Percentiles rank a stretch among this genome's conserved stretches.
Conservation (phyloP, 176 grass and related monocot species). For the Cenchrus americanus region DNA sequence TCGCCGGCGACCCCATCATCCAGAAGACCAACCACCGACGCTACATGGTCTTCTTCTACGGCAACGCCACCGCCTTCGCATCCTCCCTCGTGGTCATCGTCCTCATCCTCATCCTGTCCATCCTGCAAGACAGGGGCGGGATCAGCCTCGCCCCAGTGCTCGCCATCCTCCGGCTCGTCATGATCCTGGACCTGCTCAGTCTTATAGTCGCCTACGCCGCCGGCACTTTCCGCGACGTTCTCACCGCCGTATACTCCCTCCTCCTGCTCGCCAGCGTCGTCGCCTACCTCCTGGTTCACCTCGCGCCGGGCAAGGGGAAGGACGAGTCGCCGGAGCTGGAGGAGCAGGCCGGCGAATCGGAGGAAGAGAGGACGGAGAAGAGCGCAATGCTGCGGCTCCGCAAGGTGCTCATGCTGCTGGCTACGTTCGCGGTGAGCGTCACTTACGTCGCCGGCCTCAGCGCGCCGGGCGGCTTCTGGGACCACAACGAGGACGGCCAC, state of each 20-base stretch:
- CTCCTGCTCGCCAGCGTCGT: not conserved
- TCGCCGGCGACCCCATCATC: conserved; percentile 5
- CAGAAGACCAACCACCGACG: not conserved
- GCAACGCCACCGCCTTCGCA: not conserved
- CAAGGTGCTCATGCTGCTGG: not conserved
- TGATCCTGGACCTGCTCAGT: not conserved
- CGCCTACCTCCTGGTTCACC: not conserved
- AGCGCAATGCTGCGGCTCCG: not conserved
- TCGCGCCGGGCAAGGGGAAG: not conserved
- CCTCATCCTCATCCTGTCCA: not conserved
- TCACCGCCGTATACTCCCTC: not conserved
- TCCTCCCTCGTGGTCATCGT: not conserved
- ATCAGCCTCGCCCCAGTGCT: not conserved
- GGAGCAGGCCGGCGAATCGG: too few species aligned
- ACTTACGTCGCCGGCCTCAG: not conserved
- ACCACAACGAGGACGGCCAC: not conserved
- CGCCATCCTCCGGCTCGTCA: not conserved
- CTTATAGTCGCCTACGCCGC: not conserved
- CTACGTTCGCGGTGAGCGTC: not conserved
- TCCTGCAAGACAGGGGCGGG: not conserved
- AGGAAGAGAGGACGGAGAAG: too few species aligned
- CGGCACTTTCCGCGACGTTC: not conserved
- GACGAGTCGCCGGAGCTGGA: too few species aligned
- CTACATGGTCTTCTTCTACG: not conserved
- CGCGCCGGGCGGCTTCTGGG: conserved; percentile 7